These are phyloP conservation scores for Saccharomyces pastorianus DNA, from an alignment of 1,139 yeast species.

Conservation along the genomic window DNA sequence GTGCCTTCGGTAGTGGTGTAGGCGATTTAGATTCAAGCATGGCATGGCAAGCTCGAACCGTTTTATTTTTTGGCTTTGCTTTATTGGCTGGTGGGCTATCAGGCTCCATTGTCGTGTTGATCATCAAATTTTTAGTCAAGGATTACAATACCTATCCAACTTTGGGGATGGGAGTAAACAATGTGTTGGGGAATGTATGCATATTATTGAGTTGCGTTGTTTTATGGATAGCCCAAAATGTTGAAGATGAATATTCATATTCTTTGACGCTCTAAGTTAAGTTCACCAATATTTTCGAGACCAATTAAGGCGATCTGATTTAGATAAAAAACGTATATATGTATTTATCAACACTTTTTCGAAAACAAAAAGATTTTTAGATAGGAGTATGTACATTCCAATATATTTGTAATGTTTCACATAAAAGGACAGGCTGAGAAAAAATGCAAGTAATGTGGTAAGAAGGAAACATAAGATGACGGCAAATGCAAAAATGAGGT, in stretches of 20 bases:
- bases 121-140: slow-evolving; percentile 73
- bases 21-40: slow-evolving; percentile 38
- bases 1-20: slow-evolving; percentile 31
- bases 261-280: slow-evolving; percentile 59
- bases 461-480: not conserved
- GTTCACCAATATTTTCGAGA: not conserved
- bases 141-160: slow-evolving; percentile 74
- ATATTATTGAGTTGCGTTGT: slow-evolving; percentile 82
- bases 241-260: slow-evolving; percentile 92
- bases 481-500: not conserved
- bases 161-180: slow-evolving; percentile 87
- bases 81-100: slow-evolving; percentile 90
- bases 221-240: slow-evolving; percentile 88
- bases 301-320: not conserved
- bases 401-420: not conserved
- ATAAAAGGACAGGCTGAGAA: not conserved
- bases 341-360: not conserved
- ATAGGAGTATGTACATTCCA: not conserved
- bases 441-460: not conserved
- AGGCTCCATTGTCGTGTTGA: slow-evolving; percentile 81
- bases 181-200: slow-evolving; percentile 70
- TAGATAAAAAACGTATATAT: not conserved
- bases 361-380: not conserved
- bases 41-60: slow-evolving; percentile 90
- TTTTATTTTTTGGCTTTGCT: slow-evolving; percentile 85